Conservation (phyloP, 2,329 filamentous ascomycete genomes). For the Aspergillus thermomutatus region DNA sequence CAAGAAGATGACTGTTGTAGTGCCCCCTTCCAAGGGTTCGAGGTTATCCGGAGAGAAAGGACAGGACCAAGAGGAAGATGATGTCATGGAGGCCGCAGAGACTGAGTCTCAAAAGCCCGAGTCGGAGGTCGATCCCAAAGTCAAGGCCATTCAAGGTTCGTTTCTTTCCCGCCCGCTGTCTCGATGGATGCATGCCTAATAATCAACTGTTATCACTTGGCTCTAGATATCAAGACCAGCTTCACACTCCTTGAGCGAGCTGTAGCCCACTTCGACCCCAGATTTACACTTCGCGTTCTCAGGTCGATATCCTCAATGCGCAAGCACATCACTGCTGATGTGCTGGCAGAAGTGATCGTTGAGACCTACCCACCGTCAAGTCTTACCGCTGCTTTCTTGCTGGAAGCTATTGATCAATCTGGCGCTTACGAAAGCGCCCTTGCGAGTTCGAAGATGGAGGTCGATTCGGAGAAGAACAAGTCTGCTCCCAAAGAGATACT, state of each 20-base stretch:
- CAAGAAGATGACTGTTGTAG: conserved; percentile 76
- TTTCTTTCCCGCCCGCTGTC: conserved; percentile 4
- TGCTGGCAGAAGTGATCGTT: conserved; percentile 75
- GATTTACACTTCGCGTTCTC: conserved; percentile 90
- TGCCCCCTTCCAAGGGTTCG: conserved; percentile 66
- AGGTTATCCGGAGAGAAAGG: conserved; percentile 55
- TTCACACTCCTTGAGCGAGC: conserved; percentile 89
- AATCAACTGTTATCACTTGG: not conserved
- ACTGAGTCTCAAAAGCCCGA: conserved; percentile 45
- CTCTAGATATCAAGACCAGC: conserved; percentile 87
- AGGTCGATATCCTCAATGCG: conserved; percentile 94
- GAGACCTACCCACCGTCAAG: conserved; percentile 73
- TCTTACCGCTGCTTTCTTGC: conserved; percentile 64
- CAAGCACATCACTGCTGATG: conserved; percentile 80
- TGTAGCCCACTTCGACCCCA: conserved; percentile 86
- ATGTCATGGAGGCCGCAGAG: conserved; percentile 63
- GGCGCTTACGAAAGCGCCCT: conserved; percentile 60
- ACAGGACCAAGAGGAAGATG: conserved; percentile 65
- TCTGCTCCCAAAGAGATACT: conserved; percentile 67
- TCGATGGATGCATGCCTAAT: conserved; percentile 6
- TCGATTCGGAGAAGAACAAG: conserved; percentile 67
- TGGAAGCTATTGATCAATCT: conserved; percentile 66
- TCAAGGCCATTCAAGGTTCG: conserved; percentile 50
- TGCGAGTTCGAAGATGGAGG: conserved; percentile 65
- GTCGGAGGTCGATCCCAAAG: conserved; percentile 42